Percentiles rank a stretch among this genome's conserved stretches.
Conservation (phyloP, 768 basidiomycete species). For the Amyloporia xantha region DNA sequence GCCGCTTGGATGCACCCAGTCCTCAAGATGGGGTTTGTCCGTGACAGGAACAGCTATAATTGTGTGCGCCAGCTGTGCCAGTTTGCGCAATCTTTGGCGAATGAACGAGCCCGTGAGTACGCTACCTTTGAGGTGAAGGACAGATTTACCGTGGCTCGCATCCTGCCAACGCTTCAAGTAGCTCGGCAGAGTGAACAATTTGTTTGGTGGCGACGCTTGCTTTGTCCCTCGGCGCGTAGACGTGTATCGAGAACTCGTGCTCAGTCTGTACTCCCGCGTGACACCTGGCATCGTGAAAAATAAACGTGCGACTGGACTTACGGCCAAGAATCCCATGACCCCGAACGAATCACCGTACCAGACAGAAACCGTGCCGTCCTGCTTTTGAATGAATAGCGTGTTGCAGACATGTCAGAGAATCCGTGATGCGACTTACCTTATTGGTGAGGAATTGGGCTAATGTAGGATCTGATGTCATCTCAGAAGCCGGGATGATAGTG, state of each 20-base stretch:
- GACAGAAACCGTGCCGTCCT: not conserved
- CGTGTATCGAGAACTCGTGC: not conserved
- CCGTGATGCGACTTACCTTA: not conserved
- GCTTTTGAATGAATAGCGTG: too few relatives aligned
- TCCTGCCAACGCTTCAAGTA: conserved; percentile 6
- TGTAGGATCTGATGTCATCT: not conserved
- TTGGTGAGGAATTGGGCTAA: not conserved
- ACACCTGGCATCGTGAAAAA: too few relatives aligned
- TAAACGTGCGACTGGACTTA: too few relatives aligned
- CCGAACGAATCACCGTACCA: conserved; percentile 9
- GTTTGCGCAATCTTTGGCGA: conserved; percentile 11
- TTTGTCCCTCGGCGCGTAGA: too few relatives aligned
- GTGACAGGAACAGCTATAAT: not conserved
- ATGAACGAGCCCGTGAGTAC: conserved; percentile 10
- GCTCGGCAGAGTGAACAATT: not conserved
- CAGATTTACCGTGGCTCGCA: conserved; percentile 13
- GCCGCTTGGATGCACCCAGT: conserved; percentile 25
- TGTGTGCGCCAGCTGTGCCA: conserved; percentile 7
- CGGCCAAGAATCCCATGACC: conserved; percentile 12
- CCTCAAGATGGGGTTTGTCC: conserved; percentile 17
- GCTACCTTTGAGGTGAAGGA: not conserved
- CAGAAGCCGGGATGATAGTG: not conserved
- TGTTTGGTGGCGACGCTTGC: not conserved
- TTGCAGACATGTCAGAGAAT: not conserved
- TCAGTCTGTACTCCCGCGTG: too few relatives aligned